These are phyloP conservation scores for Suhomyces atakaporum DNA, from an alignment of 1,139 yeast genomes.

Conservation along the genomic window DNA sequence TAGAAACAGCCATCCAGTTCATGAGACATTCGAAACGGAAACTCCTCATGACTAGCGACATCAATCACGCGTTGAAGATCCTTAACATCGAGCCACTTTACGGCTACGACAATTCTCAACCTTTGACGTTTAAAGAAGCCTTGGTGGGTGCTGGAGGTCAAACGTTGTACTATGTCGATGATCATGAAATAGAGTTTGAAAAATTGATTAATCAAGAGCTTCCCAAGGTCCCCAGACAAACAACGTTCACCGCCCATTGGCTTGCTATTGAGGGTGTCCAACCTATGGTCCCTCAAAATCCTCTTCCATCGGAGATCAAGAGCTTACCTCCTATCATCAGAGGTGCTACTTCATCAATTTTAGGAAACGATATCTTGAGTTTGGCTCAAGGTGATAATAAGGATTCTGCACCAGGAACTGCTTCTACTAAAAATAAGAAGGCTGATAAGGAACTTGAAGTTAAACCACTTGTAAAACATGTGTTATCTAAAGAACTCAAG, in stretches of 20 bases:
- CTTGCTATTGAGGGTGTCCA: slow-evolving; percentile 98
- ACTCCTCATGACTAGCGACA: slow-evolving; percentile 76
- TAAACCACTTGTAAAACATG: slow-evolving; percentile 95
- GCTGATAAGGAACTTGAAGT: slow-evolving; percentile 68
- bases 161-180: slow-evolving; percentile 87
- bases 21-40: slow-evolving; percentile 93
- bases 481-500: slow-evolving; percentile 89
- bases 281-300: slow-evolving; percentile 97
- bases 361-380: slow-evolving; percentile 45
- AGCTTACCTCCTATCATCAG: slow-evolving; percentile 65
- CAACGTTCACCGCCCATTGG: slow-evolving; percentile 97
- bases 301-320: slow-evolving; percentile 74
- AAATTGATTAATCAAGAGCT: slow-evolving; percentile 89
- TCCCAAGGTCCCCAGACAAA: slow-evolving; percentile 91
- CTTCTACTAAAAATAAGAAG: slow-evolving; percentile 28
- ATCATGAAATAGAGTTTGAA: slow-evolving; percentile 90
- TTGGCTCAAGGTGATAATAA: slow-evolving; percentile 23
- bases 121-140: slow-evolving; percentile 76
- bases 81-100: slow-evolving; percentile 87
- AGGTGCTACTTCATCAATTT: slow-evolving; percentile 62
- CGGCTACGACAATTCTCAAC: slow-evolving; percentile 67
- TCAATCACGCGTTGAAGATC: slow-evolving; percentile 77
- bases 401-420: slow-evolving; percentile 15
- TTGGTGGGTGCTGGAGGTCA: slow-evolving; percentile 87
- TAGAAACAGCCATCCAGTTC: slow-evolving; percentile 93